Evolutionary conservation across 2,329 filamentous ascomycete species (phyloP).

Genomic region (Phialophora expanda): DNA sequence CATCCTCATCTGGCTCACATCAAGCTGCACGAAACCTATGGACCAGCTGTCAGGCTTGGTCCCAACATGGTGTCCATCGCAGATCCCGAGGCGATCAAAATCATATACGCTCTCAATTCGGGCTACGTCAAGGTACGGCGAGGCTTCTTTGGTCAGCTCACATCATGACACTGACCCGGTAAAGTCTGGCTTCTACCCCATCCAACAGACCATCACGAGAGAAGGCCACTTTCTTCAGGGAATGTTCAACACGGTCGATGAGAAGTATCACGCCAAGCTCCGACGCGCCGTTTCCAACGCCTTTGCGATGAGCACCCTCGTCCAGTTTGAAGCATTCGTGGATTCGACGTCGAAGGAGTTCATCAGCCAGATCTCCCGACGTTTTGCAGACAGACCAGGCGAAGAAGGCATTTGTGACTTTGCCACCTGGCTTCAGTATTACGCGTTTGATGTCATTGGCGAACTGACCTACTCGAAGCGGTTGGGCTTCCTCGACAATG

Average conservation of each 20-base stretch:
- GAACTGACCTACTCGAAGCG: constrained; percentile 18
- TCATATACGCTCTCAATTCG: constrained; percentile 81
- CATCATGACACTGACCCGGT: constrained; percentile 33
- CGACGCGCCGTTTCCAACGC: constrained; percentile 74
- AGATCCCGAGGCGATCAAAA: constrained; percentile 72
- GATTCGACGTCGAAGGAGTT: constrained; percentile 75
- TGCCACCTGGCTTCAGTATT: constrained; percentile 33
- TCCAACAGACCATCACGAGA: constrained; percentile 1
- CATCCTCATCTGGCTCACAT: constrained; percentile 71
- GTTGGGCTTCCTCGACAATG: constrained; percentile 22
- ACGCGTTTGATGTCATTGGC: constrained; percentile 27
- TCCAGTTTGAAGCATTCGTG: constrained; percentile 69
- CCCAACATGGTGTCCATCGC: constrained; percentile 76
- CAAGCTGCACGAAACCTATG: constrained; percentile 71
- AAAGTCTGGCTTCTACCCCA: constrained; percentile 47
- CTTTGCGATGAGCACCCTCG: constrained; percentile 51
- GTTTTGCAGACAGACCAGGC: constrained; percentile 47
- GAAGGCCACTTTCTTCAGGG: not conserved
- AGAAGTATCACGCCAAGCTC: constrained; percentile 74
- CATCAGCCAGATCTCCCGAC: constrained; percentile 62
- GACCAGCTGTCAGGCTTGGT: constrained; percentile 71
- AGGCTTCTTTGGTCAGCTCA: no score
- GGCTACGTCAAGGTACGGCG: constrained; percentile 80
- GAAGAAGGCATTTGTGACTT: constrained; percentile 39
- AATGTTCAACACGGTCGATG: constrained; percentile 72